Base-by-base conservation (phyloP, 345 rosid genomes). In the Populus tremula region DNA sequence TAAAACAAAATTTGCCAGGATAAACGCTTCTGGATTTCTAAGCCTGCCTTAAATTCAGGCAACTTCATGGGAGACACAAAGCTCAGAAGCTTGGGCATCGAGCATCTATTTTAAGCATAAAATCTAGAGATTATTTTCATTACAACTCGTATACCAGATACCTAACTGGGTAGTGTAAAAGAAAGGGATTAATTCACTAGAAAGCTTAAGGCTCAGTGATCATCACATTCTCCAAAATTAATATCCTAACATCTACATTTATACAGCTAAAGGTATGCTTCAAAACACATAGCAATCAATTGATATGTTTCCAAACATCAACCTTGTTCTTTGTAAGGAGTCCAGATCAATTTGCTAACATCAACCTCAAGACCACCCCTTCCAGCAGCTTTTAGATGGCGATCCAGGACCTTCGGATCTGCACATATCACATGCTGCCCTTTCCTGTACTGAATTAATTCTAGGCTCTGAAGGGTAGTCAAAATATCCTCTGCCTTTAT, bases 401-500 rank as follows among this genome's bases (percentile, higher is more conserved):
- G 94, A 75, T 96, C 99, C 83, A 96, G 84, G 5, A 96, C 95
- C 83, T 96, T 96, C 9, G 98, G 99, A 82, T 96, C 98, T 0
- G 99, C 99, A 69, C 99, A 96, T 62, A 96, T 96, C 67, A 94
- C 98, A 38, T 96, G 98, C 81, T 96, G 99, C 71, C 99, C 99
- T 83, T 96, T 96, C 74, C 99, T 89, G 88, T 96, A 96, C 73
- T 96, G 99, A 78, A 96, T 96, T 82, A 96, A 78, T 71, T 96
- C 99, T 75, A 96, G 88, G 87, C 94, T 92, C 88, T 96, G 99
- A 69, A 96, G 94, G 43, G 99, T 96, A 75, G 85, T 87, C 81
- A 96, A 79, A 27, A 96, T 94, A 85, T 96, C 99, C 79, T 96
- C 99, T 5, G 97, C 98, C 82, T 91, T 92, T 54, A 96, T 96